These are phyloP conservation scores for Cladosporium oxysporum DNA, from an alignment of 2,329 filamentous ascomycete species.

Conservation along the genomic window DNA sequence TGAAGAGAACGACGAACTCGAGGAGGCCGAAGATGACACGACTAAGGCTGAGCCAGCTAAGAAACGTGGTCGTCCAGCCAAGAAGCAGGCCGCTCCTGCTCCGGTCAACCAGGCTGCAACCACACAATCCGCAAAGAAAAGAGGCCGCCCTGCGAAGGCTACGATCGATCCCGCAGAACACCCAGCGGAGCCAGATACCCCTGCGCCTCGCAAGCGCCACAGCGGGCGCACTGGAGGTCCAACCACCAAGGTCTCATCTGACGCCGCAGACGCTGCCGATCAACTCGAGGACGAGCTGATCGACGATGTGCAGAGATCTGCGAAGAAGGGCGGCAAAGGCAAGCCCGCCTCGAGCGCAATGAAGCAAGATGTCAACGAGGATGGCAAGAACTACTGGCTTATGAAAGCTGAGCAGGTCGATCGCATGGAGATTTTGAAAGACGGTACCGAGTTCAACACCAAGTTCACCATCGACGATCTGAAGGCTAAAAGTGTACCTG, in stretches of 20 bases:
- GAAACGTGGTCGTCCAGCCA: constrained; percentile 33
- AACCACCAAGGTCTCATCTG: constrained; percentile 33
- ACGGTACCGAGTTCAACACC: constrained; percentile 83
- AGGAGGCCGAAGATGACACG: constrained; percentile 16
- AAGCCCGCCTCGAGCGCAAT: constrained; percentile 11
- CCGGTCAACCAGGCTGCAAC: constrained; percentile 20
- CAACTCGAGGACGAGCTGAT: constrained; percentile 35
- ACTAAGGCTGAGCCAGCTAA: constrained; percentile 23
- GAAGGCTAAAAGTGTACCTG: constrained; percentile 68
- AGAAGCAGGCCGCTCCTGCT: constrained; percentile 12
- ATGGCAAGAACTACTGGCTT: constrained; percentile 46
- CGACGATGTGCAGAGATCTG: constrained; percentile 25
- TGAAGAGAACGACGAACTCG: background rate
- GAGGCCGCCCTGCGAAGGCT: constrained; percentile 30
- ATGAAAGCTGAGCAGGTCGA: constrained; percentile 73
- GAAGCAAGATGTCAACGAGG: background rate
- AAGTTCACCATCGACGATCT: constrained; percentile 95
- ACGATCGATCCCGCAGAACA: constrained; percentile 13
- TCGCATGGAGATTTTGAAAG: constrained; percentile 64
- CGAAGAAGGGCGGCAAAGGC: constrained; percentile 16
- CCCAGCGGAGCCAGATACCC: constrained; percentile 12
- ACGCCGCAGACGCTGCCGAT: constrained; percentile 33
- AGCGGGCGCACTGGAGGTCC: constrained; percentile 17
- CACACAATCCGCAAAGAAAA: constrained; percentile 27
- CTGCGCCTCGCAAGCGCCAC: constrained; percentile 18